A percentile compares a stretch with the other conserved stretches of the same genome.
Evolutionary conservation across 2,329 filamentous ascomycete genomes (phyloP).

Genomic region (Neoarthrinium moseri): DNA sequence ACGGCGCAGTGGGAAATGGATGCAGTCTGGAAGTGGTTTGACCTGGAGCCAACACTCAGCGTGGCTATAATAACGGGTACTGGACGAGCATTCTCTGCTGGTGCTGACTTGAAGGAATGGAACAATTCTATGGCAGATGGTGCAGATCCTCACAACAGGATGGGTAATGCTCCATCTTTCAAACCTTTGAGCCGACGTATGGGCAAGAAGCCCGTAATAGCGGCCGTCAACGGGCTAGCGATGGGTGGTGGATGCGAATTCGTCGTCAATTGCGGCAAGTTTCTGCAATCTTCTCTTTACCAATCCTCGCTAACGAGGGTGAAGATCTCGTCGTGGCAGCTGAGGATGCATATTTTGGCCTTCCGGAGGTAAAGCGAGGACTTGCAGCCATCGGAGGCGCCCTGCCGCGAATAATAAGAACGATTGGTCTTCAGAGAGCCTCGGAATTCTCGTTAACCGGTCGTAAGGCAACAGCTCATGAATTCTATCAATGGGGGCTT

Average conservation of each 20-base stretch:
- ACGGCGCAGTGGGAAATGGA: constrained; percentile 40
- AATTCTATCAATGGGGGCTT: constrained; percentile 22
- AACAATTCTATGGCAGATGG: constrained; percentile 24
- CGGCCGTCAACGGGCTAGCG: constrained; percentile 61
- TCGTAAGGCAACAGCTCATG: constrained; percentile 21
- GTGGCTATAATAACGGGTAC: constrained; percentile 25
- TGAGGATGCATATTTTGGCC: constrained; percentile 48
- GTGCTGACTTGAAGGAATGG: constrained; percentile 24
- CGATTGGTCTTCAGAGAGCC: constrained; percentile 20
- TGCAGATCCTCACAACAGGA: constrained; percentile 18
- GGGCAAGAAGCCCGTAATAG: constrained; percentile 62
- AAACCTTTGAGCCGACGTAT: constrained; percentile 43
- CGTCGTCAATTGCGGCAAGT: constrained; percentile 45
- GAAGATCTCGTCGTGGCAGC: constrained; percentile 57
- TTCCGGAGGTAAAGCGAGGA: constrained; percentile 30
- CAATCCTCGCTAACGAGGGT: too few species aligned
- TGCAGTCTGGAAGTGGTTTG: constrained; percentile 30
- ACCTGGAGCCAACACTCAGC: constrained; percentile 22
- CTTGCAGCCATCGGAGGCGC: constrained; percentile 22
- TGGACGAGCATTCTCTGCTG: constrained; percentile 23
- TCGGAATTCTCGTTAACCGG: constrained; percentile 23
- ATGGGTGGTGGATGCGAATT: constrained; percentile 63
- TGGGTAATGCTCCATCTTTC: constrained; percentile 25
- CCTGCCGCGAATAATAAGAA: constrained; percentile 21
- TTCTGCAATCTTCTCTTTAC: too few species aligned